Evolutionary conservation across 228 moss, liverwort and hornwort species (phyloP).

Genomic region (Sphagnum magellanicum): DNA sequence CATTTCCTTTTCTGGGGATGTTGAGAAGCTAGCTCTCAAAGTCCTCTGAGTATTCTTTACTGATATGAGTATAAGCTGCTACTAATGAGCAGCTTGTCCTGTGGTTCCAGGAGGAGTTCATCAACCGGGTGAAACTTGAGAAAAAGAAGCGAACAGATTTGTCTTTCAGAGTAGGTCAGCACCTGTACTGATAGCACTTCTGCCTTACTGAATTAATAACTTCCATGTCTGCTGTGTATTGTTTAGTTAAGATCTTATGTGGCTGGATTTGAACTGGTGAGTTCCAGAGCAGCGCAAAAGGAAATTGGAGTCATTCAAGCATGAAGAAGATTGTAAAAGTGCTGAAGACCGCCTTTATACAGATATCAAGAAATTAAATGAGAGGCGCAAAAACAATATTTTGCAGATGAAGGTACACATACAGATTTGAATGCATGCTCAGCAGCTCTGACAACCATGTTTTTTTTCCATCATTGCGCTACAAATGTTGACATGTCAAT

Average conservation of each 20-base stretch:
- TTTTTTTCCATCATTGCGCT: neutral
- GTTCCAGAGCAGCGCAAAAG: constrained; percentile 60
- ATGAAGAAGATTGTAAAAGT: constrained; percentile 56
- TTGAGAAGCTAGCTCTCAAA: too few relatives aligned
- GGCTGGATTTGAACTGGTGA: neutral
- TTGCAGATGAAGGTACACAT: constrained; percentile 54
- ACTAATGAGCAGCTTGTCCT: too few relatives aligned
- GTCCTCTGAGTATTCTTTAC: too few relatives aligned
- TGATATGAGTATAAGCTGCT: too few relatives aligned
- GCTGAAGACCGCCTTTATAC: constrained; percentile 58
- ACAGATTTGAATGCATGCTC: neutral
- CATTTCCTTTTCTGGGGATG: too few relatives aligned
- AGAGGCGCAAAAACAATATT: constrained; percentile 57
- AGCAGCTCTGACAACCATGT: neutral
- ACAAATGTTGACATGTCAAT: too few relatives aligned
- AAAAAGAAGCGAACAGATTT: constrained; percentile 54
- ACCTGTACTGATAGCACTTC: neutral
- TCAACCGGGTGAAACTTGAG: constrained; percentile 47
- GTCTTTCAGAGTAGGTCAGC: constrained; percentile 42
- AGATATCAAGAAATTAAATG: constrained; percentile 41
- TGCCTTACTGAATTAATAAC: too few relatives aligned
- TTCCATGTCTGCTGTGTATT: too few relatives aligned
- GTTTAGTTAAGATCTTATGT: too few relatives aligned
- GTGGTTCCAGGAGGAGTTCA: constrained; percentile 56
- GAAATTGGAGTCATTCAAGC: constrained; percentile 35